Percentiles rank a stretch among this genome's conserved stretches.
These are phyloP conservation scores for Hypericum perforatum DNA, from an alignment of 345 rosid genomes.

Conservation along the genomic window DNA sequence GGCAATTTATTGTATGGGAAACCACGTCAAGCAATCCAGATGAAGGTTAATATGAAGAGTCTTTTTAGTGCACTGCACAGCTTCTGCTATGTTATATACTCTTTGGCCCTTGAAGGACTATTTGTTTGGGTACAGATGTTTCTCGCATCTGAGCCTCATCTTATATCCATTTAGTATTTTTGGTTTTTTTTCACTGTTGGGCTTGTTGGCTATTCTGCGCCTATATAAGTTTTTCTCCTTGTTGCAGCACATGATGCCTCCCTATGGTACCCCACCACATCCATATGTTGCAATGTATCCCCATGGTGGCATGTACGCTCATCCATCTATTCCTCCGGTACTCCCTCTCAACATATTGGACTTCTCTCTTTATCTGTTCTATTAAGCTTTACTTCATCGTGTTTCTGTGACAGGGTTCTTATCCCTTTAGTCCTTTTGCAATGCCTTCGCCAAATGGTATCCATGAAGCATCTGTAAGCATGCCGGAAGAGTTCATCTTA, in stretches of 20 bases:
- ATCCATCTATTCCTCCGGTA: slow-evolving; percentile 96
- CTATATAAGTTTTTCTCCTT: neutral
- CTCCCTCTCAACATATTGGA: neutral
- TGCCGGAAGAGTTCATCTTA: slow-evolving; percentile 7
- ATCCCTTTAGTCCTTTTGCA: slow-evolving; percentile 93
- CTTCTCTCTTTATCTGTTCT: too few species aligned
- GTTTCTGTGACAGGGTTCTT: slow-evolving; percentile 52
- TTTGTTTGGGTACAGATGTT: too few species aligned
- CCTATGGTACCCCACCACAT: slow-evolving; percentile 94
- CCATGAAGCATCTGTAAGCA: slow-evolving; percentile 68
- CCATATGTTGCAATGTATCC: slow-evolving; percentile 99
- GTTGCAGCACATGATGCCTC: slow-evolving; percentile 94
- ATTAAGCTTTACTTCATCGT: too few species aligned
- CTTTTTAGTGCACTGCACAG: too few species aligned
- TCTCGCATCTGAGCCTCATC: too few species aligned
- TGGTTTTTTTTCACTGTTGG: too few species aligned
- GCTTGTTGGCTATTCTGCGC: neutral
- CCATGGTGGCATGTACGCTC: slow-evolving; percentile 90
- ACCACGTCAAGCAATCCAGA: too few species aligned
- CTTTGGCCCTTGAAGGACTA: too few species aligned
- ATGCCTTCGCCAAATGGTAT: slow-evolving; percentile 93
- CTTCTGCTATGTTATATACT: too few species aligned
- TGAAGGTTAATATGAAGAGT: too few species aligned
- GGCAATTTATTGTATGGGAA: too few species aligned
- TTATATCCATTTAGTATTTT: too few species aligned